Percentiles rank a stretch among this genome's conserved stretches.
Evolutionary conservation across 768 basidiomycete genomes (phyloP).

Genomic region (Suillus alpinus): DNA sequence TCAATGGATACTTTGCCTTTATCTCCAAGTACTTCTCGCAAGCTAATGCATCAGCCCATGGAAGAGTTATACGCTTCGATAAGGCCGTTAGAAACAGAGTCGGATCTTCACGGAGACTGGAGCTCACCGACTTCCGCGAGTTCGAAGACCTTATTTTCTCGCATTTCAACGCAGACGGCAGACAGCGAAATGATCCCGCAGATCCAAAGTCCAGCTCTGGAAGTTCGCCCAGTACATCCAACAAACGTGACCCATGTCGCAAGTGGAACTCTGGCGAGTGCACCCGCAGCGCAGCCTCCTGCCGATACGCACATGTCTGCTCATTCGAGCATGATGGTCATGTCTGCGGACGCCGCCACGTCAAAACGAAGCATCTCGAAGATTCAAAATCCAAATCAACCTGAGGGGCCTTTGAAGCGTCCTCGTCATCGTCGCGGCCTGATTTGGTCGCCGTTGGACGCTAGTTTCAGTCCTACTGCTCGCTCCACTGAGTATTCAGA

Average conservation of each 20-base stretch:
- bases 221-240: too few species aligned
- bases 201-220: too few species aligned
- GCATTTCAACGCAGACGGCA: constrained; percentile 10
- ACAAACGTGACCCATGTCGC: not conserved
- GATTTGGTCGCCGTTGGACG: not conserved
- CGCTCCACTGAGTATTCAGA: not conserved
- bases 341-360: not conserved
- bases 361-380: not conserved
- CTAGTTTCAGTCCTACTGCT: not conserved
- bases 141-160: not conserved
- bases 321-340: not conserved
- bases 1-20: constrained; percentile 21
- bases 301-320: constrained; percentile 26
- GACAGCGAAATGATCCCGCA: too few species aligned
- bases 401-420: not conserved
- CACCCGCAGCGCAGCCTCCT: not conserved
- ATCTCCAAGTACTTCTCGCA: constrained; percentile 24
- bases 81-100: constrained; percentile 26
- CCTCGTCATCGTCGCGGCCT: not conserved
- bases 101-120: constrained; percentile 8
- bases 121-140: constrained; percentile 20
- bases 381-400: not conserved
- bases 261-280: not conserved
- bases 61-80: constrained; percentile 28
- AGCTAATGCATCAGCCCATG: constrained; percentile 5